phyloP scores from a whole-genome alignment of 2,329 filamentous ascomycete genomes.

The Alternaria ethzedia region DNA sequence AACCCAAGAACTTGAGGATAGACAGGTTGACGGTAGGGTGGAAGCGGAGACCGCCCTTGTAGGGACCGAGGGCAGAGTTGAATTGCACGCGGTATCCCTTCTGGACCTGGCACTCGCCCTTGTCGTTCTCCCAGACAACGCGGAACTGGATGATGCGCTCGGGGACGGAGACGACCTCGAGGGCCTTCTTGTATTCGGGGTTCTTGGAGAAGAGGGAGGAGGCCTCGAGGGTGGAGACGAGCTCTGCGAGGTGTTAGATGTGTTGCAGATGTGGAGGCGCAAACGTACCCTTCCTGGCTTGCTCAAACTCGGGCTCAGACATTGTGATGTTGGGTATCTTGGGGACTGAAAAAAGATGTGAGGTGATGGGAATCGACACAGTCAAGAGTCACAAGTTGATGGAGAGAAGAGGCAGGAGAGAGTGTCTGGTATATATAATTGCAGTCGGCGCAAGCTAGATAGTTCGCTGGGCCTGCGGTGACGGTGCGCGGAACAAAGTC shows the following conservation, averaged over 20 bases:
- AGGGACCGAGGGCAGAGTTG: conserved; percentile 96
- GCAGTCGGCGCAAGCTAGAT: conserved; percentile 18
- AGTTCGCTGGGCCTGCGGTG: conserved; percentile 19
- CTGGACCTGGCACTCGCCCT: conserved; percentile 87
- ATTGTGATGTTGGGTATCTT: conserved; percentile 55
- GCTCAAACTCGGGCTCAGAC: conserved; percentile 98
- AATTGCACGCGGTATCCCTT: conserved; percentile 96
- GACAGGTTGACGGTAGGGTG: conserved; percentile 84
- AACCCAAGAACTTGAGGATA: conserved; percentile 93
- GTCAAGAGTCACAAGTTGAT: conserved; percentile 7
- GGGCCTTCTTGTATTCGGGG: conserved; percentile 91
- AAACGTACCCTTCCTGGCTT: conserved; percentile 87
- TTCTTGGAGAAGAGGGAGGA: conserved; percentile 91
- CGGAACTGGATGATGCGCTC: conserved; percentile 98
- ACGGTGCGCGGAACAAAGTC: conserved; percentile 23
- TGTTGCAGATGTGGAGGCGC: neutral
- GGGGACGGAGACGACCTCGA: conserved; percentile 85
- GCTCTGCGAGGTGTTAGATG: conserved; percentile 65
- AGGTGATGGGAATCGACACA: conserved; percentile 5
- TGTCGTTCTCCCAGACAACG: conserved; percentile 95
- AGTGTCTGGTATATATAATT: conserved; percentile 39
- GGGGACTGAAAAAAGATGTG: conserved; percentile 6
- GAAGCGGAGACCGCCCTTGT: conserved; percentile 96
- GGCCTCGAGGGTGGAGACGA: conserved; percentile 92
- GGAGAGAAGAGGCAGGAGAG: conserved; percentile 15